Conservation (phyloP, 495 filamentous ascomycete species). For the Penicillium arizonense region DNA sequence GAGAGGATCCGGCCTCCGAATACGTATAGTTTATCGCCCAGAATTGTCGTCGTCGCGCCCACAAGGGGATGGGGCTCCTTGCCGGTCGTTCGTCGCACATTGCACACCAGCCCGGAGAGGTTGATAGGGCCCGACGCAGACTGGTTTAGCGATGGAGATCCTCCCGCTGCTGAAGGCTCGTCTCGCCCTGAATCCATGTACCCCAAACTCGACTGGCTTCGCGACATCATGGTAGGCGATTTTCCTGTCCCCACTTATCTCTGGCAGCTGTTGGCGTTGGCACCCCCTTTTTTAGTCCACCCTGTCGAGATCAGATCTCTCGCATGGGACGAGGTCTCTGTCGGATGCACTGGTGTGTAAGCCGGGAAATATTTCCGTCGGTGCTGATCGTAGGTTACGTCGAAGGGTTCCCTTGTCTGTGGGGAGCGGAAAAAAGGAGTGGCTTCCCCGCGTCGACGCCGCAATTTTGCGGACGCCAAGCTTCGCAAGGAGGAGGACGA, state of each 20-base stretch:
- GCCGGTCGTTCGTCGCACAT: conserved; percentile 88
- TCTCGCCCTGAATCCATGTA: conserved; percentile 35
- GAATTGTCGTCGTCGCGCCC: conserved; percentile 89
- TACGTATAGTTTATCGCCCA: conserved; percentile 93
- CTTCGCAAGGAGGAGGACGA: background rate
- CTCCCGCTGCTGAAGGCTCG: conserved; percentile 29
- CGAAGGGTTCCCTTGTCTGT: conserved; percentile 7
- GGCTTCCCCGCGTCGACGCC: conserved; percentile 16
- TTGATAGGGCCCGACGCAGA: conserved; percentile 54
- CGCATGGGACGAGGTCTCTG: conserved; percentile 6
- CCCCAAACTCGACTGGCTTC: conserved; percentile 47
- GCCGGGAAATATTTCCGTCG: conserved; percentile 1
- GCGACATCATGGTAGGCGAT: conserved; percentile 36
- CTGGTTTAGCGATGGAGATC: conserved; percentile 33
- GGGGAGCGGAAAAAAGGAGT: conserved; percentile 9
- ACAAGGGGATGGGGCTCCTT: conserved; percentile 88
- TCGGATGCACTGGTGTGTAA: conserved; percentile 7
- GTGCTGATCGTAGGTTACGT: conserved; percentile 10
- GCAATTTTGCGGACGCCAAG: background rate
- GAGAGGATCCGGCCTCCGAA: conserved; percentile 91
- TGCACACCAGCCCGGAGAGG: conserved; percentile 86
- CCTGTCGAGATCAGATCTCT: background rate
- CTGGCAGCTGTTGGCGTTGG: background rate
- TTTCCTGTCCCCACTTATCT: conserved; percentile 1
- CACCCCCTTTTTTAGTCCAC: background rate